A percentile compares a stretch with the other conserved stretches of the same genome.
Conservation (phyloP, 345 rosid species). For the Aquilaria sinensis region DNA sequence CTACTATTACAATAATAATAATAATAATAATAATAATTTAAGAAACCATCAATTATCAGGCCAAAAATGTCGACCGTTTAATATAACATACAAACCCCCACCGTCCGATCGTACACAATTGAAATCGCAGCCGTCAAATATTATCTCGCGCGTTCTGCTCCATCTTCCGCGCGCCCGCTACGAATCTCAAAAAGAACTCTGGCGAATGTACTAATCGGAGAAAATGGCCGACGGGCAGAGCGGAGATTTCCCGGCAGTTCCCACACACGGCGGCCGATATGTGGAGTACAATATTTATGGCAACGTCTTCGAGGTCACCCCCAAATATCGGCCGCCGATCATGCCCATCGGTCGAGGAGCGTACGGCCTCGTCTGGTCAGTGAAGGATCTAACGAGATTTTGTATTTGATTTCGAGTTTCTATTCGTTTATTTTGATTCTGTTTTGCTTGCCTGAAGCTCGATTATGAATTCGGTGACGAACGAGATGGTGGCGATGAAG, state of each 20-base stretch:
- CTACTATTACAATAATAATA: too few species aligned
- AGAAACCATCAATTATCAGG: too few species aligned
- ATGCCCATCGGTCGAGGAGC: constrained; percentile 97
- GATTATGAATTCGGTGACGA: constrained; percentile 83
- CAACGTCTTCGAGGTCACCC: constrained; percentile 66
- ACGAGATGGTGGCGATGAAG: constrained; percentile 94
- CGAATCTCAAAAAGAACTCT: constrained; percentile 18
- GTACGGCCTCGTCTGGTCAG: constrained; percentile 91
- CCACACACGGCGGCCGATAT: constrained; percentile 65
- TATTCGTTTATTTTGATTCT: constrained; percentile 1
- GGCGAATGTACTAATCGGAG: neutral
- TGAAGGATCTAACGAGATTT: neutral
- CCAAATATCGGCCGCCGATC: constrained; percentile 92
- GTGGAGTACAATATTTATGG: constrained; percentile 76
- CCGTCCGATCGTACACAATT: constrained; percentile 52
- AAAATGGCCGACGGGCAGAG: constrained; percentile 31
- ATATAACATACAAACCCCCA: neutral
- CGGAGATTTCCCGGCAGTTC: constrained; percentile 66
- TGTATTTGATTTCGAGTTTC: neutral
- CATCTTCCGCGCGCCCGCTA: constrained; percentile 48
- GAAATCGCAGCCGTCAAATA: constrained; percentile 26
- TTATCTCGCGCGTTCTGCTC: constrained; percentile 35
- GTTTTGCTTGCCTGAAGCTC: constrained; percentile 42
- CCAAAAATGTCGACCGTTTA: too few species aligned
- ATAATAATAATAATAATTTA: too few species aligned